These are phyloP conservation scores for Artemisia tridentata DNA, from an alignment of 129 eudicot species.

Conservation along the genomic window DNA sequence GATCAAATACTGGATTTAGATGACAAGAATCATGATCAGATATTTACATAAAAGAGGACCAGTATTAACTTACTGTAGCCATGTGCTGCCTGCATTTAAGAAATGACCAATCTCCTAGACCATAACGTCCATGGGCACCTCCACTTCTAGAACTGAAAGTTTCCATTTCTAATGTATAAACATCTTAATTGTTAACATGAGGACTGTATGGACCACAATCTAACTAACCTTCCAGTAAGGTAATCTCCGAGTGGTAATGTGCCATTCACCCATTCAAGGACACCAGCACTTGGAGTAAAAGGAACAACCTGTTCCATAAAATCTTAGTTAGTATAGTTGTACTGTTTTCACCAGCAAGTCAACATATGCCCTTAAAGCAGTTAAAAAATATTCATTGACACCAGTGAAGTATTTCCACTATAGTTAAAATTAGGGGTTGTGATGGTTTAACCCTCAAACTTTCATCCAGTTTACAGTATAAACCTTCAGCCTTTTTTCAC, in stretches of 20 bases:
- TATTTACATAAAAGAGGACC: conserved; percentile 7
- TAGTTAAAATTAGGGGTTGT: not conserved
- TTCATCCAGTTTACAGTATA: too few species aligned
- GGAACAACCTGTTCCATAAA: conserved; percentile 81
- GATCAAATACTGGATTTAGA: not conserved
- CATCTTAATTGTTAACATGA: not conserved
- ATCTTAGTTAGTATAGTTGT: not conserved
- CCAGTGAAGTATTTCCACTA: not conserved
- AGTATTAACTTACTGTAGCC: conserved; percentile 50
- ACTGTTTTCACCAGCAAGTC: not conserved
- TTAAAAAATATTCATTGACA: not conserved
- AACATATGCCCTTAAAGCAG: not conserved
- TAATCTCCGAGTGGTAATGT: conserved; percentile 92
- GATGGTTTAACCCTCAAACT: too few species aligned
- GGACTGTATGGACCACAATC: conserved; percentile 15
- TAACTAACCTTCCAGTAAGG: conserved; percentile 86
- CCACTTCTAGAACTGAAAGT: conserved; percentile 76
- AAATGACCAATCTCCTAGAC: conserved; percentile 86
- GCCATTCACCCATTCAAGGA: conserved; percentile 98
- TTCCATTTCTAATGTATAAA: conserved; percentile 8
- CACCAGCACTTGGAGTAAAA: conserved; percentile 99
- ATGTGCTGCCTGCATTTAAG: conserved; percentile 89
- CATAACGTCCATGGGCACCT: conserved; percentile 99
- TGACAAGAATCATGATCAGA: conserved; percentile 14
- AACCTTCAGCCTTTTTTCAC: too few species aligned